phyloP scores from a whole-genome alignment of 441 rosid genomes.

The Populus hybrid region DNA sequence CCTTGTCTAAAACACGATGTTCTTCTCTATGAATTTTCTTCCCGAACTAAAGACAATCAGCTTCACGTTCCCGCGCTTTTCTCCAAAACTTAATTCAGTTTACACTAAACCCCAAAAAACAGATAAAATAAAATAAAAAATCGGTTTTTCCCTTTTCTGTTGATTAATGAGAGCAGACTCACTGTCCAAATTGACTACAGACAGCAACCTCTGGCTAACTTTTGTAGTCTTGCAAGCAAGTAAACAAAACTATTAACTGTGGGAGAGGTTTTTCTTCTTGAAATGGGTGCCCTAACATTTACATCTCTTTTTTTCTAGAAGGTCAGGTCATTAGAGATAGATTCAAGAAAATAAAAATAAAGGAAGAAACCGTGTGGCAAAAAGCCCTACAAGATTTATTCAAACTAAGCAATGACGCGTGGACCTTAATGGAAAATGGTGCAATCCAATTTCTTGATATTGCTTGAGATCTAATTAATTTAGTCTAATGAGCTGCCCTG shows the following conservation, averaged over 20 bases:
- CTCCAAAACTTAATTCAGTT: background rate
- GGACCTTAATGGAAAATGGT: slow-evolving; percentile 14
- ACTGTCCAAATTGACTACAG: background rate
- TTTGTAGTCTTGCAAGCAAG: background rate
- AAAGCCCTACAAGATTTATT: background rate
- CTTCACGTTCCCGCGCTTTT: background rate
- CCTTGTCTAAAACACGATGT: background rate
- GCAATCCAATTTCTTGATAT: background rate
- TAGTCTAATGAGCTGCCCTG: background rate
- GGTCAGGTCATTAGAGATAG: background rate
- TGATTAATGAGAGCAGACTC: background rate
- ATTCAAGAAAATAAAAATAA: background rate
- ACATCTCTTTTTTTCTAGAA: background rate
- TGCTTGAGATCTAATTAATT: slow-evolving; percentile 5
- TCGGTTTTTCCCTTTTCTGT: background rate
- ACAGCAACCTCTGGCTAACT: background rate
- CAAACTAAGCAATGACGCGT: slow-evolving; percentile 20
- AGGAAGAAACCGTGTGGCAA: slow-evolving; percentile 13
- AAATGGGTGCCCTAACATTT: background rate
- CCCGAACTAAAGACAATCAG: background rate
- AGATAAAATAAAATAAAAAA: too few species aligned
- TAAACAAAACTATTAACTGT: background rate
- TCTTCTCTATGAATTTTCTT: background rate
- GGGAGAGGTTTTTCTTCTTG: background rate
- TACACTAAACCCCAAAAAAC: background rate